Conservation (phyloP, 768 basidiomycete genomes). For the Suillus subaureus region DNA sequence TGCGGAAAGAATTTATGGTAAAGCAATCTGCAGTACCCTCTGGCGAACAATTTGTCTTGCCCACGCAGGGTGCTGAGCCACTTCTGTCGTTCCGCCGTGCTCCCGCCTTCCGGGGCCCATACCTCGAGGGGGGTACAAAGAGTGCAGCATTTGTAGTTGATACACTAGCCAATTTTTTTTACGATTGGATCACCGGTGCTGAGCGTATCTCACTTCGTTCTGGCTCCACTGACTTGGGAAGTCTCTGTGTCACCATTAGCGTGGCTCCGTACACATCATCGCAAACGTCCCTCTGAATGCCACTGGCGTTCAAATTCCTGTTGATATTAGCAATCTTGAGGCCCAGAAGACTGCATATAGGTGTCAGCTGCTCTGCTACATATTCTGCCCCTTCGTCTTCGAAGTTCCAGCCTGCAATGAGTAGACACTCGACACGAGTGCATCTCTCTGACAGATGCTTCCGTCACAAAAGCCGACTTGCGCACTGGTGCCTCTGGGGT, state of each 20-base stretch:
- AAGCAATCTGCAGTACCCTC: too few relatives aligned
- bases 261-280: conserved; percentile 25
- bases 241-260: conserved; percentile 31
- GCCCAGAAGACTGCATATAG: conserved; percentile 32
- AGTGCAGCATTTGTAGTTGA: conserved; percentile 37
- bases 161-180: conserved; percentile 37
- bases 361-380: too few relatives aligned
- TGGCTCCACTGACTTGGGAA: conserved; percentile 11
- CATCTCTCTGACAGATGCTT: too few relatives aligned
- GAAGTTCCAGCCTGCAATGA: neutral
- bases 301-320: conserved; percentile 35
- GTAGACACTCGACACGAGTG: too few relatives aligned
- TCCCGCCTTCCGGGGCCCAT: too few relatives aligned
- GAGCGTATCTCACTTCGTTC: conserved; percentile 29
- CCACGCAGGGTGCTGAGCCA: conserved; percentile 34
- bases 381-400: conserved; percentile 8
- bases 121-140: conserved; percentile 41
- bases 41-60: conserved; percentile 46
- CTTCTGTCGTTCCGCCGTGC: conserved; percentile 49
- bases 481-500: too few relatives aligned
- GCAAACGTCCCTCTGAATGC: conserved; percentile 39
- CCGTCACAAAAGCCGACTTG: too few relatives aligned
- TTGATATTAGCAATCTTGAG: conserved; percentile 38
- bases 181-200: conserved; percentile 36
- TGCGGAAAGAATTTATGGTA: too few relatives aligned